Base-by-base conservation (phyloP, 352 stramenopile genomes). In the Phytophthora aleatoria region DNA sequence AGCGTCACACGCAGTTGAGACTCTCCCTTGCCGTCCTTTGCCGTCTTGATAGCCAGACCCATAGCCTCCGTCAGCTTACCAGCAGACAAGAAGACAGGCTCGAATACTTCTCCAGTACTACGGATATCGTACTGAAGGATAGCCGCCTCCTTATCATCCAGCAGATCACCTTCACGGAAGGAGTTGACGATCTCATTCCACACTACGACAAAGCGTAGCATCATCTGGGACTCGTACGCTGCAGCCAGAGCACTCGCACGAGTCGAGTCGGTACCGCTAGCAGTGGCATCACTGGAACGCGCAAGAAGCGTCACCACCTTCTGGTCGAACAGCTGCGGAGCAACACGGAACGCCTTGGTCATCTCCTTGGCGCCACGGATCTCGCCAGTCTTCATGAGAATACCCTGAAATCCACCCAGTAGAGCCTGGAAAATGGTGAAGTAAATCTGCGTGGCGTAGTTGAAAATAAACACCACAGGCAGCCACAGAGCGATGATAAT, bases 131-230 rank as follows among this genome's bases (percentile, higher is more conserved):
- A 92, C 64, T 92, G 83, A 35, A 92, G 57, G 28, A 92, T 90
- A 7, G 83, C 83, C 1, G 83, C 83, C 52, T 92, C 83, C 54
- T 91, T 92, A 58, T 92, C 83, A 20, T 92, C 83, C 4, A 92
- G 54, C 44, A 92, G 56, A 64, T 92, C 83, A 4, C 78, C 76
- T 56, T 89, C 82, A 13, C 83, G 79, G 67, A 92, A 92, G 5
- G 82, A 91, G 65, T 92, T 92, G 5, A 92, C 83, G 38, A 91
- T 91, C 51, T 92, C 83, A 52, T 92, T 92, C 83, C 83, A 92
- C 2, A 92, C 83, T 5, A 92, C 83, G 8, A 91, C 83, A 27
- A 92, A 92, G 8, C 83, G 83, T 20, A 92, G 61, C 82, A 91
- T 89, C 83, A 91, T 91, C 61, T 92, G 83, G 26, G 80, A 90